Evolutionary conservation across 805 yeast genomes (phyloP).

Genomic region (Starmera amethionina): DNA sequence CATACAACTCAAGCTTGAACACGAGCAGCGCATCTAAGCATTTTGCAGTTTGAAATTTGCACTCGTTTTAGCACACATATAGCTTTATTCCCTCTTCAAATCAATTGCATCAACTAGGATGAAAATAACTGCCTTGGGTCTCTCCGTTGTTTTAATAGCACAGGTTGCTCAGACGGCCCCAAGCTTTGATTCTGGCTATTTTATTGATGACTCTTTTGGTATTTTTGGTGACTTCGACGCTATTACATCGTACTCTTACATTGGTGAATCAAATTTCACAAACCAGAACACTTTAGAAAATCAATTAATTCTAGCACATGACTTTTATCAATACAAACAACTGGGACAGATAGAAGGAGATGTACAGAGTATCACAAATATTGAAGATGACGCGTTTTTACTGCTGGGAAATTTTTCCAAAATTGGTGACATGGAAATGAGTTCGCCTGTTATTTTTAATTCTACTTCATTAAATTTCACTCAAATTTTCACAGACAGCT

Average conservation of each 20-base stretch:
- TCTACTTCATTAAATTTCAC: slow-evolving; percentile 16
- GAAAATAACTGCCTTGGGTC: too few relatives aligned
- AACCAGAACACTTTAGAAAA: slow-evolving; percentile 12
- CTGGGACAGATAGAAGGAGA: slow-evolving; percentile 14
- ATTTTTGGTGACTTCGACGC: slow-evolving; percentile 28
- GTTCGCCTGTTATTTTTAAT: slow-evolving; percentile 25
- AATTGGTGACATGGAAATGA: slow-evolving; percentile 14
- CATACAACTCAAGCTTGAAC: too few relatives aligned
- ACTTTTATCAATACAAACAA: slow-evolving; percentile 6
- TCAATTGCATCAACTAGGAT: too few relatives aligned
- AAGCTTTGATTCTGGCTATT: neutral
- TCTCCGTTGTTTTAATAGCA: too few relatives aligned
- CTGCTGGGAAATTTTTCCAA: slow-evolving; percentile 16
- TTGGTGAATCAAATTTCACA: slow-evolving; percentile 24
- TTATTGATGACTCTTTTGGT: slow-evolving; percentile 13
- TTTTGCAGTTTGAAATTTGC: too few relatives aligned
- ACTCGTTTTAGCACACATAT: too few relatives aligned
- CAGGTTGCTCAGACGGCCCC: too few relatives aligned
- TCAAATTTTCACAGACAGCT: slow-evolving; percentile 16
- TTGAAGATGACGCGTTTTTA: slow-evolving; percentile 23
- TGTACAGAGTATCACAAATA: slow-evolving; percentile 16
- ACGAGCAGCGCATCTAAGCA: too few relatives aligned
- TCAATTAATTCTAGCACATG: slow-evolving; percentile 8
- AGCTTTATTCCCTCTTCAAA: too few relatives aligned
- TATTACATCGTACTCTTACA: slow-evolving; percentile 23